Conservation (phyloP, 331 rosid genomes). For the Acacia concinna region DNA sequence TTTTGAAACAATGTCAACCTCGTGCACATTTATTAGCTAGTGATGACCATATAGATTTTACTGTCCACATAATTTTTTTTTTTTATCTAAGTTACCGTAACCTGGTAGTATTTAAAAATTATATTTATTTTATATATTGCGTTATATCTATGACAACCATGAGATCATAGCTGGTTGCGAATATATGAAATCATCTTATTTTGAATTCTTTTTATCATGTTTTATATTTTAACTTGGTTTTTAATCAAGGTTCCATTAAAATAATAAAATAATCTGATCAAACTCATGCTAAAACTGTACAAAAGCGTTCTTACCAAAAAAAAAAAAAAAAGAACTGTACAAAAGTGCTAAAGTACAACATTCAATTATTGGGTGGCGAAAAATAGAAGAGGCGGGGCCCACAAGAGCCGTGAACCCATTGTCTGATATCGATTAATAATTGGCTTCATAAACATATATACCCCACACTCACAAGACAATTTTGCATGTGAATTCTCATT, state of each 20-base stretch:
- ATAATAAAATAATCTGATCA: neutral
- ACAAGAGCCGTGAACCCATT: slow-evolving; percentile 21
- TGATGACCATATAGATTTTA: neutral
- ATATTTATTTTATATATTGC: neutral
- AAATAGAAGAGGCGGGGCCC: slow-evolving; percentile 27
- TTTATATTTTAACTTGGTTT: too few species aligned
- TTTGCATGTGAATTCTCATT: slow-evolving; percentile 48
- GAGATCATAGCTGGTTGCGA: neutral
- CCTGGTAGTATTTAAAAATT: neutral
- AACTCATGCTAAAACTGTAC: neutral
- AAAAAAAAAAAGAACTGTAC: too few species aligned
- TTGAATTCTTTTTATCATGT: too few species aligned
- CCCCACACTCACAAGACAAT: slow-evolving; percentile 38
- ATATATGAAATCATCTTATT: neutral
- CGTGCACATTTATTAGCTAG: neutral
- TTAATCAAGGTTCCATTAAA: neutral
- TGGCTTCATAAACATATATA: slow-evolving; percentile 31
- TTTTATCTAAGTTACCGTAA: neutral
- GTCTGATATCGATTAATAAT: slow-evolving; percentile 39
- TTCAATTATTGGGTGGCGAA: slow-evolving; percentile 18
- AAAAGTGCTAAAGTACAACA: slow-evolving; percentile 27
- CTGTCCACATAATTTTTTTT: too few species aligned
- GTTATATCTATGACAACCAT: neutral
- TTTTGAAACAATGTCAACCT: neutral
- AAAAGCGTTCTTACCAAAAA: too few species aligned